Conservation (phyloP, 1,139 yeast species). For the Chernovozyma aurita region DNA sequence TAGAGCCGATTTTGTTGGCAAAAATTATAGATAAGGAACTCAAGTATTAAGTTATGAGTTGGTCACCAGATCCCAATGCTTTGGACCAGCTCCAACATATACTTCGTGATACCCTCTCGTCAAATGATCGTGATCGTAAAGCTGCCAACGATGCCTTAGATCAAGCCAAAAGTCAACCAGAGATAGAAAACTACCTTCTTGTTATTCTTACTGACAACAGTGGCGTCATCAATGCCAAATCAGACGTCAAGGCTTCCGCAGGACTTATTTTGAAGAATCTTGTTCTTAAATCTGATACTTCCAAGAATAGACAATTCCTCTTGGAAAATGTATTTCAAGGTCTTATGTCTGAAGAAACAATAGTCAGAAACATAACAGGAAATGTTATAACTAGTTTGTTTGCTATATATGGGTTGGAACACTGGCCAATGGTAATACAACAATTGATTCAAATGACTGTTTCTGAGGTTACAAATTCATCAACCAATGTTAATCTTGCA, state of each 20-base stretch:
- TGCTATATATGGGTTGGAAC: slow-evolving; percentile 60
- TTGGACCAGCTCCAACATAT: slow-evolving; percentile 60
- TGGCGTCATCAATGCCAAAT: slow-evolving; percentile 27
- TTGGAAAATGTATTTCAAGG: slow-evolving; percentile 67
- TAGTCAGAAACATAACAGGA: slow-evolving; percentile 85
- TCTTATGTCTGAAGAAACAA: slow-evolving; percentile 49
- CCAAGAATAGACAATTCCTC: slow-evolving; percentile 46
- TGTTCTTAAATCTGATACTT: slow-evolving; percentile 32
- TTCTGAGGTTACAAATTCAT: slow-evolving; percentile 25
- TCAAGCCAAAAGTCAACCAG: slow-evolving; percentile 65
- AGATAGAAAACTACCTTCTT: slow-evolving; percentile 74
- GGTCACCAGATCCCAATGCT: slow-evolving; percentile 65
- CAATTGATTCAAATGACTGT: slow-evolving; percentile 58
- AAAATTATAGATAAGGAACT: too few species aligned
- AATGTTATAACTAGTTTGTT: slow-evolving; percentile 84
- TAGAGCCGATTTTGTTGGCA: too few species aligned
- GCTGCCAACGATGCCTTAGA: slow-evolving; percentile 65
- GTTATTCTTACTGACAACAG: slow-evolving; percentile 58
- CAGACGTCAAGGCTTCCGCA: slow-evolving; percentile 80
- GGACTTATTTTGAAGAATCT: slow-evolving; percentile 82
- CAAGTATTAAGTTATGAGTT: too few species aligned
- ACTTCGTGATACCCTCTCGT: slow-evolving; percentile 62
- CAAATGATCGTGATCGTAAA: slow-evolving; percentile 49
- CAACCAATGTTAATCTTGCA: slow-evolving; percentile 41
- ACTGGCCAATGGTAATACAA: slow-evolving; percentile 74